Evolutionary conservation across 768 basidiomycete genomes (phyloP), one percentile per base, ranked within the genome.

Genomic region (Floccularia luteovirens): DNA sequence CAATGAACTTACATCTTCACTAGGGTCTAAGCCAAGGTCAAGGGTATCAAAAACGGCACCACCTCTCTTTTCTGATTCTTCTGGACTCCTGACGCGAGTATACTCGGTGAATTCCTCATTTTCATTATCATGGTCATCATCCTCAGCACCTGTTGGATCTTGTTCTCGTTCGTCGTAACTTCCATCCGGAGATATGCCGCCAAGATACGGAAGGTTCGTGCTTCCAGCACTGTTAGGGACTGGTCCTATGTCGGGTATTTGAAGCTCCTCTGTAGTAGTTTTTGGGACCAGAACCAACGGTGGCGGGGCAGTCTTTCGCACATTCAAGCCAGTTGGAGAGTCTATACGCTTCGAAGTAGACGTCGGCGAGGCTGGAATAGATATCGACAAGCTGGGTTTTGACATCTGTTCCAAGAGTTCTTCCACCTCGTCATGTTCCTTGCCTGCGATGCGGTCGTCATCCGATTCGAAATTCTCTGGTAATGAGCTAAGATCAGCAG

Each of bases 21-120:
- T 57, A 16, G 63, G 63, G 41, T 69, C 72, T 46, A 75, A 59
- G 28, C 69, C 71, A 30, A 75, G 57, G 44, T 73, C 71, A 42
- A 75, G 55, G 42, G 73, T 72, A 38, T 74, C 75, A 51, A 67
- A 75, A 17, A 75, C 59, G 8, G 63, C 67, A n/a, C 69, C 72
- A 24, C 55, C 63, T 39, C 74, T 58, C 56, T 72, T 75, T 25
- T 66, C 67, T 1, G 64, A 60, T 32, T 66, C 66, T 23, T 52
- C 50, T 27, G 65, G 61, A 44, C 58, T 64, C 28, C 57, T 53
- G 4, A 62, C 46, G 25, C 60, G 50, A 38, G 49, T 51, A 17
- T 53, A 57, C 24, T 48, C 61, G 56, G 57, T 65, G 39, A 67
- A 61, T 8, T 67, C 69, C 20, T 67, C 64, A n/a, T 67, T 59